Conservation (phyloP, 1,139 yeast species). For the Blastobotrys capitulatus region DNA sequence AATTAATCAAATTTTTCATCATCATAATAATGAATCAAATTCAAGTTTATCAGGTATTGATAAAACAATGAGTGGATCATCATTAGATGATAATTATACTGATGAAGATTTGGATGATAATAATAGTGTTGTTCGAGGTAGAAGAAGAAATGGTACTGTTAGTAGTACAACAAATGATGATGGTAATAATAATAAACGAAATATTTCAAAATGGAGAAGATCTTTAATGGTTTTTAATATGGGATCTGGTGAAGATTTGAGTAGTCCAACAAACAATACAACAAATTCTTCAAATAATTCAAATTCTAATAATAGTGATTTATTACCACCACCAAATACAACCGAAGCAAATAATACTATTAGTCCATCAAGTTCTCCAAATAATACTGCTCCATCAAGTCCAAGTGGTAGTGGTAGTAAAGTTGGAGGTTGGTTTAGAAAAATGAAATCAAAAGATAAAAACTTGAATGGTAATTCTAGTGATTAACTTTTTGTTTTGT, state of each 20-base stretch:
- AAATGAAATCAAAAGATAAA: conserved; percentile 14
- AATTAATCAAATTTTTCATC: conserved; percentile 1
- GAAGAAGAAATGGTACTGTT: conserved; percentile 16
- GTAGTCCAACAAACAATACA: neutral
- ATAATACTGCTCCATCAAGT: conserved; percentile 1
- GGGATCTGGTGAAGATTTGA: conserved; percentile 9
- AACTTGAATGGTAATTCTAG: conserved; percentile 2
- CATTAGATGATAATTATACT: conserved; percentile 10
- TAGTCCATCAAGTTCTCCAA: conserved; percentile 11
- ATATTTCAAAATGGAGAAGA: conserved; percentile 29
- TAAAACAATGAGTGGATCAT: conserved; percentile 20
- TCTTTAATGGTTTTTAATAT: conserved; percentile 24
- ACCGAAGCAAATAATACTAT: neutral
- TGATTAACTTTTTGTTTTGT: neutral
- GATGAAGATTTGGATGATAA: conserved; percentile 2
- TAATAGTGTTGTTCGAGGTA: conserved; percentile 9
- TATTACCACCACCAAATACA: conserved; percentile 9
- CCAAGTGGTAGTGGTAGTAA: conserved; percentile 12
- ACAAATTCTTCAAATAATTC: neutral
- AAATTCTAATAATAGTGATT: neutral
- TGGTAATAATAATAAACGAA: conserved; percentile 8
- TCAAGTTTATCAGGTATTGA: conserved; percentile 17
- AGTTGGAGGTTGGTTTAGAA: conserved; percentile 18
- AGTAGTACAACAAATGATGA: neutral
- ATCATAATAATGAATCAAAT: conserved; percentile 23